phyloP scores from a whole-genome alignment of 164 flowering plant genomes.

The Magnolia kwangsiensis region DNA sequence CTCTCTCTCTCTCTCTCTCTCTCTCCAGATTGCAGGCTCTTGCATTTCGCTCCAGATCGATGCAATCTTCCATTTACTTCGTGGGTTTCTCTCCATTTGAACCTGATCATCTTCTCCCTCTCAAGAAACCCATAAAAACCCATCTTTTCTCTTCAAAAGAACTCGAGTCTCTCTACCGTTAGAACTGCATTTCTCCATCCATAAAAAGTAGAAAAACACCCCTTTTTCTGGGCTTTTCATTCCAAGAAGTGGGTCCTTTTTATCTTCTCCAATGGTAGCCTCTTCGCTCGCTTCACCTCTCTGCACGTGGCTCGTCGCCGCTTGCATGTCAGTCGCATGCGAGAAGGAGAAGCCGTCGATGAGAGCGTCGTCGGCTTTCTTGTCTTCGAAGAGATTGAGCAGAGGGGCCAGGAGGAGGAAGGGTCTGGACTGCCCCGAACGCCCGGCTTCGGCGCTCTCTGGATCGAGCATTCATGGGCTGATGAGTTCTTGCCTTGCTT shows the following conservation, averaged over 20 bases:
- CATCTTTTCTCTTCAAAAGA: not conserved
- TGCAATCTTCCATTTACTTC: not conserved
- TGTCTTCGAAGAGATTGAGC: slow-evolving; percentile 31
- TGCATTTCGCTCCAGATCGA: not conserved
- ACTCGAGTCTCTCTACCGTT: not conserved
- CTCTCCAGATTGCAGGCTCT: not conserved
- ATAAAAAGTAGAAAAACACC: not conserved
- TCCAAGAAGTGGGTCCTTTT: slow-evolving; percentile 12
- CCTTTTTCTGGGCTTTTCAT: slow-evolving; percentile 3
- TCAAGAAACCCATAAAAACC: not conserved
- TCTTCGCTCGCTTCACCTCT: slow-evolving; percentile 57
- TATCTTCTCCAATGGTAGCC: slow-evolving; percentile 5
- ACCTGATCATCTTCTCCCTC: not conserved
- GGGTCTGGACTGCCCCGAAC: not conserved
- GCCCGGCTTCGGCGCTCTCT: slow-evolving; percentile 20
- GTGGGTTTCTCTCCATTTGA: not conserved
- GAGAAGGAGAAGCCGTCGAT: slow-evolving; percentile 28
- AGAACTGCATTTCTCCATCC: not conserved
- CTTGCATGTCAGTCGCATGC: slow-evolving; percentile 74
- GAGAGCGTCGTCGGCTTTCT: slow-evolving; percentile 14
- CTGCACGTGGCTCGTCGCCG: slow-evolving; percentile 85
- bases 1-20: not conserved
- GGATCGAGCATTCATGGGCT: slow-evolving; percentile 49
- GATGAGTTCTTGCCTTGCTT: slow-evolving; percentile 52
- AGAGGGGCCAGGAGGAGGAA: slow-evolving; percentile 30